Evolutionary conservation across 2,329 filamentous ascomycete genomes (phyloP), one percentile per base, ranked within the genome.

Genomic region (Alternaria ventricosa): DNA sequence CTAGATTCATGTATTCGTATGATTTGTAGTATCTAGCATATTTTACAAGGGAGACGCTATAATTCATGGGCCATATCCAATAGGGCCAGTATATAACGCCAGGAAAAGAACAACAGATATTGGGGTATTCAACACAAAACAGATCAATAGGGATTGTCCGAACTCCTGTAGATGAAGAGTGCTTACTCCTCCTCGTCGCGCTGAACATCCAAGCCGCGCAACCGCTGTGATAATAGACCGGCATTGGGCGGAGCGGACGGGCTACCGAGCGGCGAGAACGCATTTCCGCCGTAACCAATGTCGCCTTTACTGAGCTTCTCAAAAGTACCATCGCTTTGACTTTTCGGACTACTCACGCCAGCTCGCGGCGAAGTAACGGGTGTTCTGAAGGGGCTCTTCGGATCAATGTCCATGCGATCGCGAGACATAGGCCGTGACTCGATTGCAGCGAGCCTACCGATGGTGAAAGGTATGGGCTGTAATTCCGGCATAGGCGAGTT

Each of bases 241-340:
- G 93, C 90, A 5, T 87, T 84, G 84, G 41, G 89, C 87, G 72
- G 92, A 89, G 36, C 89, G 86, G 20, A 64, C n/a, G 71, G 61
- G n/a, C 71, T 71, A 22, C 66, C 57, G 9, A 75, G 36, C n/a
- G 74, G 71, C 33, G 71, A 71, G 58, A 77, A 78, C 15, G 74
- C 76, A 45, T 78, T 78, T 7, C 75, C 74, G 11, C 75, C 83
- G 59, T 80, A 81, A n/a, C 80, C 79, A 30, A 78, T 78, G 64
- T 93, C 89, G 6, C 88, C 89, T 74, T 86, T 91, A 71, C 43
- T 88, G 20, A 93, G 86, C 75, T 94, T 94, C 73, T 87, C 87
- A 74, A 94, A 93, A 8, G 76, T 79, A 8, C 66, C 68, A 22
- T 71, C 64, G 6, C 53, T 62, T 7, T 63, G 57, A 20, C 57